Conservation (phyloP, 208 protist genomes). For the Leishmania arabica region DNA sequence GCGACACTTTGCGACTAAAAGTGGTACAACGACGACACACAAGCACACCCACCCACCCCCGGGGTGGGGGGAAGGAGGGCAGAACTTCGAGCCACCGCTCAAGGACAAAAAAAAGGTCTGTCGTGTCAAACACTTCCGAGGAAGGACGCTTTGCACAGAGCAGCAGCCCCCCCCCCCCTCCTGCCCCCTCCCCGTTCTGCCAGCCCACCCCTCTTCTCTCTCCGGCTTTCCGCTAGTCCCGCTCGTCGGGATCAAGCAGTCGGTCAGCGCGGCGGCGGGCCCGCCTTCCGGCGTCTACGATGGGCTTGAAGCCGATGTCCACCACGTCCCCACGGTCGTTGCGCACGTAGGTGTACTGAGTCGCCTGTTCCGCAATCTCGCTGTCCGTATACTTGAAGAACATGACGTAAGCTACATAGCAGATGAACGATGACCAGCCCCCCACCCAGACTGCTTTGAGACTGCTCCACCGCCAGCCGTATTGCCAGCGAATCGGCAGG, state of each 20-base stretch:
- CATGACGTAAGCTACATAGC: constrained; percentile 72
- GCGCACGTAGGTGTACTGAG: constrained; percentile 84
- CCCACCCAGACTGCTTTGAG: constrained; percentile 68
- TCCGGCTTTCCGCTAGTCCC: constrained; percentile 14
- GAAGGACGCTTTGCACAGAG: not conserved
- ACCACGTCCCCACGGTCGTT: constrained; percentile 82
- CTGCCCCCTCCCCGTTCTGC: not conserved
- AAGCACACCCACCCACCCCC: not conserved
- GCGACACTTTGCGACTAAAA: not conserved
- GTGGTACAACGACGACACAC: not conserved
- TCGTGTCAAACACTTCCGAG: not conserved
- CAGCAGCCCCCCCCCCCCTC: not conserved
- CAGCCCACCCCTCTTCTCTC: not conserved
- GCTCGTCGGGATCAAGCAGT: constrained; percentile 62
- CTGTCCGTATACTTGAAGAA: constrained; percentile 79
- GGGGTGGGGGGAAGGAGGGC: too few relatives aligned
- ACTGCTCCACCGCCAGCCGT: constrained; percentile 82
- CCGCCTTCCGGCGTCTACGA: constrained; percentile 72
- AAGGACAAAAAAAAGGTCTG: not conserved
- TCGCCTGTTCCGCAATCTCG: constrained; percentile 67
- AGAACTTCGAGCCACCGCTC: not conserved
- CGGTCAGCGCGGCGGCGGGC: constrained; percentile 59
- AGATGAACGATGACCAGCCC: constrained; percentile 52
- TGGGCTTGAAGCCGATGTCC: constrained; percentile 85
- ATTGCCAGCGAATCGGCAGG: constrained; percentile 82